A percentile compares a stretch with the other conserved stretches of the same genome.
Conservation (phyloP, 2,329 filamentous ascomycete genomes). For the Talaromyces sp. region DNA sequence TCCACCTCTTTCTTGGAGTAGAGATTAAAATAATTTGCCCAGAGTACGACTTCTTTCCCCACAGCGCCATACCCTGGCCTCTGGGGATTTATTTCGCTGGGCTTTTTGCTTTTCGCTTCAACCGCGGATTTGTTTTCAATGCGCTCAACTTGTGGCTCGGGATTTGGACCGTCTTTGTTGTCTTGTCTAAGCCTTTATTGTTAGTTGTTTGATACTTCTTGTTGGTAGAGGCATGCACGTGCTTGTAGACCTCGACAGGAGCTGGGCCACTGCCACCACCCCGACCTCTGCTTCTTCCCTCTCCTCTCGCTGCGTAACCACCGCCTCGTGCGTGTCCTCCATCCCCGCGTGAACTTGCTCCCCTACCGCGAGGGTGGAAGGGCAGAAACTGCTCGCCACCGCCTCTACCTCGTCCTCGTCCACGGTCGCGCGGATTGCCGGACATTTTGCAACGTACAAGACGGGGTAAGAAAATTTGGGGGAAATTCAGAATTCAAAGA, state of each 20-base stretch:
- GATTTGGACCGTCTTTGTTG: not conserved
- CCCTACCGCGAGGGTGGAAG: too few species aligned
- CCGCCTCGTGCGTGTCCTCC: too few species aligned
- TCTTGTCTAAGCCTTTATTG: not conserved
- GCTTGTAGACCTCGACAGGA: constrained; percentile 4
- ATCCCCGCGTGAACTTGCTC: too few species aligned
- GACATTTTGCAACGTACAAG: too few species aligned
- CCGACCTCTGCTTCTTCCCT: constrained; percentile 13
- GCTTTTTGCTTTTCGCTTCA: not conserved
- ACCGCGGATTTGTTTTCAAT: constrained; percentile 5
- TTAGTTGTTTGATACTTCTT: not conserved
- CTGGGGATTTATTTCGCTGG: constrained; percentile 15
- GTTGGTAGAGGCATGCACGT: not conserved
- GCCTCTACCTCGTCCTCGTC: too few species aligned
- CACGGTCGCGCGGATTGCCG: too few species aligned
- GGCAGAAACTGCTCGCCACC: too few species aligned
- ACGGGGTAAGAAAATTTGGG: too few species aligned
- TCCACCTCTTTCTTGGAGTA: constrained; percentile 21
- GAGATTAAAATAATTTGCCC: constrained; percentile 19
- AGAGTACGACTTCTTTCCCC: constrained; percentile 12
- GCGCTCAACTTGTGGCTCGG: not conserved
- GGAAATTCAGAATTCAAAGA: too few species aligned
- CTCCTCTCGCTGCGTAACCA: not conserved
- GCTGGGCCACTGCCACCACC: constrained; percentile 19
- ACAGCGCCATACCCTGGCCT: constrained; percentile 14